These are phyloP conservation scores for Gossypium australe DNA, from an alignment of 345 rosid species.

Conservation along the genomic window DNA sequence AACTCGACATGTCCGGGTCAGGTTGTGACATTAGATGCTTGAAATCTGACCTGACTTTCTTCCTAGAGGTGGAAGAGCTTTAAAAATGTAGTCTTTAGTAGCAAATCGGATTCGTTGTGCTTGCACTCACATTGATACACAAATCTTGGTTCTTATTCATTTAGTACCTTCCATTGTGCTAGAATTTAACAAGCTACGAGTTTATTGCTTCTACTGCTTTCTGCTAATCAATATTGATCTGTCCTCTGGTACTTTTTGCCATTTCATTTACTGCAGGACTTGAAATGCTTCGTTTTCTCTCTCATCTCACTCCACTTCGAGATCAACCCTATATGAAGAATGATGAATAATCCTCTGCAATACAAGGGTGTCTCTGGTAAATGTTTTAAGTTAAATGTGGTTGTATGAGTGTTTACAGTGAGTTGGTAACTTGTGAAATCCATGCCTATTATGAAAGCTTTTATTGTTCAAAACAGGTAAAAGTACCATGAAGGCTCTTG, in stretches of 20 bases:
- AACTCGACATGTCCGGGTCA: too few relatives aligned
- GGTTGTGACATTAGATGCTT: not conserved
- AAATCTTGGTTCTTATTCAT: not conserved
- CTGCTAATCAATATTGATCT: not conserved
- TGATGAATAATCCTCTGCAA: not conserved
- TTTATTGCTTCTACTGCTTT: not conserved
- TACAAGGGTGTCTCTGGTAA: not conserved
- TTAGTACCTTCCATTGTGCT: not conserved
- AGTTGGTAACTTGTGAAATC: not conserved
- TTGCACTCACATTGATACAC: not conserved
- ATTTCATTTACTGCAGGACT: constrained; percentile 61
- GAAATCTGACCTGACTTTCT: not conserved
- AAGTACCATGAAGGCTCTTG: too few relatives aligned
- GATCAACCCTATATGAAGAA: constrained; percentile 53
- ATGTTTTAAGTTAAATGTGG: not conserved
- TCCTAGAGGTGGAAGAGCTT: not conserved
- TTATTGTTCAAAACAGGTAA: not conserved
- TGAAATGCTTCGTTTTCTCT: constrained; percentile 96
- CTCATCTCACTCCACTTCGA: constrained; percentile 98
- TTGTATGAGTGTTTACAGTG: not conserved
- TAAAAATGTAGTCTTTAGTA: not conserved
- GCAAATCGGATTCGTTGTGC: not conserved
- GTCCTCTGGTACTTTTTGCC: constrained; percentile 3
- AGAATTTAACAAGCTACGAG: not conserved
- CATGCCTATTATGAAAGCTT: not conserved